Evolutionary conservation across 108 stramenopile species (phyloP).

Genomic region (Nitzschia inconspicua): DNA sequence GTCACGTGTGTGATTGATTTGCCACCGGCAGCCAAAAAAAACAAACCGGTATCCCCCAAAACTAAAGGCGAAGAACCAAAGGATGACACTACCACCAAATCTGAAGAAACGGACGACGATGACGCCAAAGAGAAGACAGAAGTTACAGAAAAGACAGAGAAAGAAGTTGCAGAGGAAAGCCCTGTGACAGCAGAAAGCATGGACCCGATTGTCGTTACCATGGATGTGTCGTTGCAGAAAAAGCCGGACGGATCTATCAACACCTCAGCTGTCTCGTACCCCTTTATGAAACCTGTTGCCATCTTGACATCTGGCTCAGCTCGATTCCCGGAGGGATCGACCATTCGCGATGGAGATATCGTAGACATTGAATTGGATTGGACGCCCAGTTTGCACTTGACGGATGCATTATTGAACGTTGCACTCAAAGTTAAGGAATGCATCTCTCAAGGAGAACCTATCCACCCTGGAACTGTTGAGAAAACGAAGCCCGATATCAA

Average conservation of each 20-base stretch:
- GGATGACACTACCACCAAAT: not conserved
- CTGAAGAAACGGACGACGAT: slow-evolving; percentile 4
- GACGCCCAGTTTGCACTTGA: slow-evolving; percentile 84
- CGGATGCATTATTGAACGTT: slow-evolving; percentile 81
- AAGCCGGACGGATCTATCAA: slow-evolving; percentile 40
- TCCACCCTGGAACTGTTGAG: slow-evolving; percentile 36
- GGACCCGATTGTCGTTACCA: slow-evolving; percentile 36
- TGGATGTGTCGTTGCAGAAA: slow-evolving; percentile 69
- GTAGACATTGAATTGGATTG: slow-evolving; percentile 81
- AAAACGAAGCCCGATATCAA: not conserved
- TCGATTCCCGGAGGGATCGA: slow-evolving; percentile 57
- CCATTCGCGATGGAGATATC: slow-evolving; percentile 60
- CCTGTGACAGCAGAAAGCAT: not conserved
- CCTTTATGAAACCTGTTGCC: slow-evolving; percentile 74
- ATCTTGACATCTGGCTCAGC: slow-evolving; percentile 53
- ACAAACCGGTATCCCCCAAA: not conserved
- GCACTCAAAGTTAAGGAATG: slow-evolving; percentile 81
- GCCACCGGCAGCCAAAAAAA: slow-evolving; percentile 3
- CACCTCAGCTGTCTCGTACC: slow-evolving; percentile 55
- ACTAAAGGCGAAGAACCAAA: slow-evolving; percentile 4
- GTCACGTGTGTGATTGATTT: slow-evolving; percentile 70
- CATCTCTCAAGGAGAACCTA: slow-evolving; percentile 64
- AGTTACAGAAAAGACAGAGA: not conserved
- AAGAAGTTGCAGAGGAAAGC: not conserved
- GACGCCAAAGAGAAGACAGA: slow-evolving; percentile 9